Percentiles rank a stretch among this genome's conserved stretches.
These are phyloP conservation scores for Sungouiozyma ichnusensis DNA, from an alignment of 805 yeast species.

Conservation along the genomic window DNA sequence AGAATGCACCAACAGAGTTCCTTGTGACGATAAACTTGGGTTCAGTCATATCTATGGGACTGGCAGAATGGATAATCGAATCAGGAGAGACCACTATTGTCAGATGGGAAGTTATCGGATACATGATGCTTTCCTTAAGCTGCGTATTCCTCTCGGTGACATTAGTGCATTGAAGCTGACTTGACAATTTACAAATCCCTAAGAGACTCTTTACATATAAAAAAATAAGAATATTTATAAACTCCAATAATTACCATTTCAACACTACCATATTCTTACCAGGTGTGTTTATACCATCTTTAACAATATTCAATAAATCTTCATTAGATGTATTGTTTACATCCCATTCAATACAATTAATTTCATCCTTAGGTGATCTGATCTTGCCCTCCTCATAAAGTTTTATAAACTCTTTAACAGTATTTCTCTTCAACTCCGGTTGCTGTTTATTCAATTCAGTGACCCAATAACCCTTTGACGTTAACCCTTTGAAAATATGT, in stretches of 20 bases:
- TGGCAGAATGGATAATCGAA: slow-evolving; percentile 24
- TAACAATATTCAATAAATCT: slow-evolving; percentile 34
- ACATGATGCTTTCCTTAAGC: slow-evolving; percentile 16
- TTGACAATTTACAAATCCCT: too few species aligned
- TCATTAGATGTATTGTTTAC: slow-evolving; percentile 28
- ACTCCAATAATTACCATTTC: slow-evolving; percentile 16
- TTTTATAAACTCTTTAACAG: slow-evolving; percentile 45
- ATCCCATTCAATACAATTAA: slow-evolving; percentile 28
- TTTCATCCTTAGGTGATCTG: slow-evolving; percentile 37
- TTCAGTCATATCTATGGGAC: slow-evolving; percentile 19
- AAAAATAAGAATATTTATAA: background rate
- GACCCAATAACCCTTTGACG: slow-evolving; percentile 89
- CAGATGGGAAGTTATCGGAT: slow-evolving; percentile 26
- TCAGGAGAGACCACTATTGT: slow-evolving; percentile 20
- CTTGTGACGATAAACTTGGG: slow-evolving; percentile 21
- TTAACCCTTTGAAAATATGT: slow-evolving; percentile 80
- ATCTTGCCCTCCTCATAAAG: slow-evolving; percentile 51
- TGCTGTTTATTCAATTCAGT: slow-evolving; percentile 52
- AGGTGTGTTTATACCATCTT: slow-evolving; percentile 33
- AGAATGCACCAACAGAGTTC: slow-evolving; percentile 17
- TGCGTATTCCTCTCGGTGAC: slow-evolving; percentile 5
- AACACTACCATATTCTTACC: slow-evolving; percentile 25
- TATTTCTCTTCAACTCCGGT: slow-evolving; percentile 48
- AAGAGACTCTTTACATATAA: background rate
- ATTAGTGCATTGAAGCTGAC: background rate